phyloP scores from a whole-genome alignment of 2,329 filamentous ascomycete genomes.

The Hypoxylon sp. region DNA sequence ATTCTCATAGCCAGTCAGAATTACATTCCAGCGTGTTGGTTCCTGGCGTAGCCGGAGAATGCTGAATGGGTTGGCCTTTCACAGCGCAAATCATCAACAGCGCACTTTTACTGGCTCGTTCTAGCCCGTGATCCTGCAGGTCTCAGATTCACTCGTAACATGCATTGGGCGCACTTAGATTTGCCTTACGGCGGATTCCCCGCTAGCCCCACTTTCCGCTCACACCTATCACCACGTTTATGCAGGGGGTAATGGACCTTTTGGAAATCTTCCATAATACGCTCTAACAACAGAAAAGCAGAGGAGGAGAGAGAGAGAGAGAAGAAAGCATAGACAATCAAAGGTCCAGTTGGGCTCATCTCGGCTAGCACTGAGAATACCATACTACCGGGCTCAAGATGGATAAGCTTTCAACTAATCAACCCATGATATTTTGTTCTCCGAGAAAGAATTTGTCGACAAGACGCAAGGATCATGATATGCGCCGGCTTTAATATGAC shows the following conservation, averaged over 20 bases:
- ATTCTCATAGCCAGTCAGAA: constrained; percentile 35
- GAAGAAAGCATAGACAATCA: constrained; percentile 8
- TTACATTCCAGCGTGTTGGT: constrained; percentile 41
- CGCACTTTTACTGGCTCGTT: constrained; percentile 43
- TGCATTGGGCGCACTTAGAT: constrained; percentile 32
- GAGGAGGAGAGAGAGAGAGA: background rate
- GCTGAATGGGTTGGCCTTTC: constrained; percentile 42
- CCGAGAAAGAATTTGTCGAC: constrained; percentile 16
- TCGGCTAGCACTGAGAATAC: constrained; percentile 24
- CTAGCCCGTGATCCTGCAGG: constrained; percentile 27
- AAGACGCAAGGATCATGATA: constrained; percentile 25
- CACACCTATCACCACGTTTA: constrained; percentile 38
- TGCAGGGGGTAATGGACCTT: constrained; percentile 26
- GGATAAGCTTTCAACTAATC: background rate
- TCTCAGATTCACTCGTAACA: constrained; percentile 32
- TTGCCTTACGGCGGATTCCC: constrained; percentile 33
- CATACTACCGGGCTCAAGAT: constrained; percentile 5
- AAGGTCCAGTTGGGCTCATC: constrained; percentile 9
- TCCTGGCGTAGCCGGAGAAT: constrained; percentile 29
- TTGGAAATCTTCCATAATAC: constrained; percentile 8
- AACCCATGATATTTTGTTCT: constrained; percentile 3
- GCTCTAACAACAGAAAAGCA: constrained; percentile 9
- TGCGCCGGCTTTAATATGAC: constrained; percentile 17
- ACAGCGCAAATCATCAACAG: constrained; percentile 35
- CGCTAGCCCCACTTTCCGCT: constrained; percentile 27